Conservation (phyloP, 495 filamentous ascomycete species). For the Aspergillus haitiensis region DNA sequence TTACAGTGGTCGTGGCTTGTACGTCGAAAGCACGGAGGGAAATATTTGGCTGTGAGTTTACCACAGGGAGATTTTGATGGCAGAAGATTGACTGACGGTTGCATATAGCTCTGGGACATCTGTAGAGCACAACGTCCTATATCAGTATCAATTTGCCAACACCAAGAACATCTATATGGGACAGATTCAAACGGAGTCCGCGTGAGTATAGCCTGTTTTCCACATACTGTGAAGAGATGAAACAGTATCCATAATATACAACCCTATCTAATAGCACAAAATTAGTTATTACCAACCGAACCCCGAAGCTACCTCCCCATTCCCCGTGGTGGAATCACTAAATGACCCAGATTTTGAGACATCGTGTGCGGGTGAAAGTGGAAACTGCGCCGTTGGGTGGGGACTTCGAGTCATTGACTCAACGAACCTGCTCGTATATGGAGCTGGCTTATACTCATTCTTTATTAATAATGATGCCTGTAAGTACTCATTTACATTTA, state of each 20-base stretch:
- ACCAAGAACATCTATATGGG: conserved; percentile 71
- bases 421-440: conserved; percentile 61
- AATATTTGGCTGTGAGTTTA: conserved; percentile 57
- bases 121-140: conserved; percentile 74
- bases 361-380: conserved; percentile 51
- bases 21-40: conserved; percentile 52
- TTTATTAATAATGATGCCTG: conserved; percentile 57
- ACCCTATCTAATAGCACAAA: background rate
- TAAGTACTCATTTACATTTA: conserved; percentile 48
- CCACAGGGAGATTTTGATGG: no score
- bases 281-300: conserved; percentile 61
- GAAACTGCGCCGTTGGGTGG: conserved; percentile 52
- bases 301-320: conserved; percentile 60
- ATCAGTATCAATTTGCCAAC: conserved; percentile 76
- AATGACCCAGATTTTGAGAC: conserved; percentile 59
- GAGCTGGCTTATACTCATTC: conserved; percentile 74
- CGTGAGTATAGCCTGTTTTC: conserved; percentile 30
- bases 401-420: conserved; percentile 65
- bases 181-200: conserved; percentile 82
- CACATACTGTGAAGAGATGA: background rate
- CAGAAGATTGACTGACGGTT: background rate
- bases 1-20: conserved; percentile 66
- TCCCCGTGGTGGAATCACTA: conserved; percentile 38
- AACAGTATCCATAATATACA: no score
- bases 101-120: conserved; percentile 59